Conservation (phyloP, 345 rosid genomes). For the Salix purpurea region DNA sequence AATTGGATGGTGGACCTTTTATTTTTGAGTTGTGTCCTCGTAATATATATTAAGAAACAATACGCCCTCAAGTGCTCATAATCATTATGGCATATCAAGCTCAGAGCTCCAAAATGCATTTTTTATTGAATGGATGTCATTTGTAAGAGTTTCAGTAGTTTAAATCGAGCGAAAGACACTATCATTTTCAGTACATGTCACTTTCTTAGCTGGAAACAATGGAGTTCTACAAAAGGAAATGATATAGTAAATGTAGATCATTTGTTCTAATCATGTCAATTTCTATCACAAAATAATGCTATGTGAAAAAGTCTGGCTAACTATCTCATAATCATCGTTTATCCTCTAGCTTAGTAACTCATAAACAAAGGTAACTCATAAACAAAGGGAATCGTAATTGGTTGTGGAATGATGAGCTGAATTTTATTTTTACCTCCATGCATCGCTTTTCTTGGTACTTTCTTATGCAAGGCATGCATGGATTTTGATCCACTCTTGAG, state of each 20-base stretch:
- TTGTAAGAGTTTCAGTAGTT: neutral
- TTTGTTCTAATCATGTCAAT: too few relatives aligned
- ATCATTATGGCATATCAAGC: neutral
- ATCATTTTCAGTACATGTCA: neutral
- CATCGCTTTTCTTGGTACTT: neutral
- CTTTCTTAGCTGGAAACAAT: neutral
- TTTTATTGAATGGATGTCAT: neutral
- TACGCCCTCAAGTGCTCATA: neutral
- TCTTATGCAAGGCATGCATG: neutral
- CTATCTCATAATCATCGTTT: neutral
- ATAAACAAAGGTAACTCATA: neutral
- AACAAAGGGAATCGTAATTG: neutral
- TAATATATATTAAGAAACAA: neutral
- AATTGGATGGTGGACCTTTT: neutral
- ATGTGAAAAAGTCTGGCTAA: neutral
- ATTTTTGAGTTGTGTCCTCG: neutral
- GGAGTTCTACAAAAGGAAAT: neutral
- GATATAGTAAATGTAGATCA: too few relatives aligned
- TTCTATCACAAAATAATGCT: too few relatives aligned
- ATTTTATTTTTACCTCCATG: neutral
- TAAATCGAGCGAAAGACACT: neutral
- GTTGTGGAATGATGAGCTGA: conserved; percentile 4
- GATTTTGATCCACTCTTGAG: neutral
- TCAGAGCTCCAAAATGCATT: neutral
- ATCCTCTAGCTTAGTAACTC: neutral